Evolutionary conservation across 345 rosid species (phyloP).

Genomic region (Populus simonii): DNA sequence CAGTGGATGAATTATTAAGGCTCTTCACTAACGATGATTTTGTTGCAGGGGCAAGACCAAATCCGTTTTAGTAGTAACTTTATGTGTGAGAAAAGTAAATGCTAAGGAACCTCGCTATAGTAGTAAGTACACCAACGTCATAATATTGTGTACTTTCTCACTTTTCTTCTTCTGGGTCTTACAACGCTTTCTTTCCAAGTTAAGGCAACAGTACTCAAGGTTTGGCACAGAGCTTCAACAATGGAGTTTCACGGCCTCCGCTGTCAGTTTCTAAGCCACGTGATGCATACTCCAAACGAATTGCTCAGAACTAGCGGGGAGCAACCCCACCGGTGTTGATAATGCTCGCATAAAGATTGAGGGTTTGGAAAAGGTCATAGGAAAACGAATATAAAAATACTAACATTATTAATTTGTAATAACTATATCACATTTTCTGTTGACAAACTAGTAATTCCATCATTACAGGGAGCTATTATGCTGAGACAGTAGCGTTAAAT

Average conservation of each 20-base stretch:
- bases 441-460: too few species aligned
- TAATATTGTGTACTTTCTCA: slow-evolving; percentile 9
- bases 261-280: neutral
- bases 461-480: too few species aligned
- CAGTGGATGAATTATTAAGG: slow-evolving; percentile 23
- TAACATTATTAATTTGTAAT: too few species aligned
- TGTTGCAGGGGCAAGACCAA: neutral
- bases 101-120: slow-evolving; percentile 27
- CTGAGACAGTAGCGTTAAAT: too few species aligned
- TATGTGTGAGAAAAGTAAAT: slow-evolving; percentile 50
- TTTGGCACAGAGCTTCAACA: neutral
- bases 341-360: too few species aligned
- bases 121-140: neutral
- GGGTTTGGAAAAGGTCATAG: too few species aligned
- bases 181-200: slow-evolving; percentile 46
- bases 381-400: too few species aligned
- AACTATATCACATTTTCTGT: too few species aligned
- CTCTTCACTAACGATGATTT: slow-evolving; percentile 10
- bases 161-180: slow-evolving; percentile 12
- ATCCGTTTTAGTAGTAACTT: slow-evolving; percentile 26
- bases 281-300: neutral
- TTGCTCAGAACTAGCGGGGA: neutral
- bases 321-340: too few species aligned
- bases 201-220: slow-evolving; percentile 26
- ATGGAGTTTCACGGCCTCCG: neutral